Conservation (phyloP, 2,329 filamentous ascomycete species). For the Fusarium sacchari region DNA sequence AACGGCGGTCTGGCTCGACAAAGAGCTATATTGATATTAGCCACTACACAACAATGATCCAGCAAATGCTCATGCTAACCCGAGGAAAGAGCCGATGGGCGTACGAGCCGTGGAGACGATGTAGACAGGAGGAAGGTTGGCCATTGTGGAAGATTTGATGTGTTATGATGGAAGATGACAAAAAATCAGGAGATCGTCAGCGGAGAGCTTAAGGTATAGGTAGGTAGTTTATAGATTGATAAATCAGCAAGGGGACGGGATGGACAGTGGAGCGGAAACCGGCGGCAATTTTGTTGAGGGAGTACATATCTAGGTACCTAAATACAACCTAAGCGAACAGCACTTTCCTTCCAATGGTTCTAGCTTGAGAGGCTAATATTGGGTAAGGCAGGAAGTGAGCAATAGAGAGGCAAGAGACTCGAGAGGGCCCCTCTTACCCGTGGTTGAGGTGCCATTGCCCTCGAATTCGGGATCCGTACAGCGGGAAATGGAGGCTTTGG, state of each 20-base stretch:
- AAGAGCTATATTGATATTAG: conserved; percentile 68
- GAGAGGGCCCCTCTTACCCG: conserved; percentile 27
- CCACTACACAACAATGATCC: neutral
- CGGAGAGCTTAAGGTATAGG: conserved; percentile 6
- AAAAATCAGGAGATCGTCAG: conserved; percentile 9
- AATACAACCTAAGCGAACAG: conserved; percentile 15
- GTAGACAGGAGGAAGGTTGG: conserved; percentile 87
- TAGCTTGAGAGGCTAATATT: conserved; percentile 15
- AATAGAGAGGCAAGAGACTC: too few relatives aligned
- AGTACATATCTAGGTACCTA: too few relatives aligned
- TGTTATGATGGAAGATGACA: conserved; percentile 13
- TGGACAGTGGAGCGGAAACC: conserved; percentile 23
- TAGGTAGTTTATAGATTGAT: conserved; percentile 26
- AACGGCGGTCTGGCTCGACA: conserved; percentile 85
- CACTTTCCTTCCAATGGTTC: conserved; percentile 13
- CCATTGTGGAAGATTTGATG: conserved; percentile 65
- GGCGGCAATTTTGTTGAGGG: conserved; percentile 39
- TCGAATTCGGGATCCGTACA: conserved; percentile 30
- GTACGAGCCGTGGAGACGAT: conserved; percentile 93
- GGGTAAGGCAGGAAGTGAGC: neutral
- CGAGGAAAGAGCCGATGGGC: conserved; percentile 92
- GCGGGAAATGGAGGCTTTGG: conserved; percentile 29
- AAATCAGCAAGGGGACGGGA: conserved; percentile 3
- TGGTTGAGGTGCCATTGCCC: conserved; percentile 6
- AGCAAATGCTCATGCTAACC: conserved; percentile 62